phyloP scores from a whole-genome alignment of 352 stramenopile genomes.

The Globisporangium radiosum region DNA sequence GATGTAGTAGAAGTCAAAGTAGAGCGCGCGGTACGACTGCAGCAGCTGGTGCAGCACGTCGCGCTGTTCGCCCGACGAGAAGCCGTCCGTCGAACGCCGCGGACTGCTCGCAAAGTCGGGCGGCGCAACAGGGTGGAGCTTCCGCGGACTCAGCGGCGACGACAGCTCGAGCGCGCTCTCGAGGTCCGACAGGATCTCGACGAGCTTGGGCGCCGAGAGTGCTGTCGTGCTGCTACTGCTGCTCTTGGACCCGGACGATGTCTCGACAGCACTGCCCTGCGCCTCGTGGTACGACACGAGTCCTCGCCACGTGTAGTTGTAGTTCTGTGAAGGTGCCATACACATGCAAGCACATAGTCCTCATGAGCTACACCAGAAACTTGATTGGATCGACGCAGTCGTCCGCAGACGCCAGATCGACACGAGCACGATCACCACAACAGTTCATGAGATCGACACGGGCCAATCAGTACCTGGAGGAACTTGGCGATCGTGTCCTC shows the following conservation, averaged over 20 bases:
- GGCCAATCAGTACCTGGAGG: constrained; percentile 39
- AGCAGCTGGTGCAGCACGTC: constrained; percentile 57
- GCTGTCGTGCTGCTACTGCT: constrained; percentile 9
- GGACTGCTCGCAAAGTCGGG: constrained; percentile 33
- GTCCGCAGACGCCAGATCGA: no score
- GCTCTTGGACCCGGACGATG: constrained; percentile 14
- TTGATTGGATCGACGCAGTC: not conserved
- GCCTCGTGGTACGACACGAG: constrained; percentile 63
- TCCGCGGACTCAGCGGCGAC: constrained; percentile 61
- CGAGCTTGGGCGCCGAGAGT: constrained; percentile 22
- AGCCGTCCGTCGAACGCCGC: constrained; percentile 12
- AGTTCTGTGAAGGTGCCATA: constrained; percentile 35
- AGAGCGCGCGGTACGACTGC: constrained; percentile 75
- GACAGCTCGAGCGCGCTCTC: constrained; percentile 58
- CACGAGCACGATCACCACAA: no score
- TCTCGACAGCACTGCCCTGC: constrained; percentile 13
- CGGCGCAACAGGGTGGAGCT: constrained; percentile 18
- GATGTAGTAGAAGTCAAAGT: constrained; percentile 91
- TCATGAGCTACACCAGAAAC: not conserved
- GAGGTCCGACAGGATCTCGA: constrained; percentile 52
- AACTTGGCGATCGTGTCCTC: constrained; percentile 88
- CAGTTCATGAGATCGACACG: no score
- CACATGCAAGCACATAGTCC: not conserved
- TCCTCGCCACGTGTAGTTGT: constrained; percentile 74
- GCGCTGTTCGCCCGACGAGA: constrained; percentile 15